Conservation (phyloP, 83 land plant species). For the Diphasiastrum complanatum region DNA sequence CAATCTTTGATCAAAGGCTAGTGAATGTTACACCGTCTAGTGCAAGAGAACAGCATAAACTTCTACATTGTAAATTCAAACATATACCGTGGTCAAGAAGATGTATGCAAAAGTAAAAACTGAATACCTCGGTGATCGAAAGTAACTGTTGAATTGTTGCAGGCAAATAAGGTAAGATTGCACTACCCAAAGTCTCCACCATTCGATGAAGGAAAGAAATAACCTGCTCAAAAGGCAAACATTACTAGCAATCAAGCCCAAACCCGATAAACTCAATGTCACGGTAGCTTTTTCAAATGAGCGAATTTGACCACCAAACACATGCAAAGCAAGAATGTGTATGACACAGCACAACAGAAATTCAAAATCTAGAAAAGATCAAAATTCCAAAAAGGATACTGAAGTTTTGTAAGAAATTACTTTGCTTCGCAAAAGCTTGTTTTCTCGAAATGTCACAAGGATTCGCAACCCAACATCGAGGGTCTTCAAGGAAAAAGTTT, state of each 20-base stretch:
- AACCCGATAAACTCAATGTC: too few relatives aligned
- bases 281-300: too few relatives aligned
- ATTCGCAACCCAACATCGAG: slow-evolving; percentile 72
- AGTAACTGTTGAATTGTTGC: slow-evolving; percentile 73
- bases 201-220: slow-evolving; percentile 88
- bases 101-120: neutral
- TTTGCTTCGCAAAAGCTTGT: slow-evolving; percentile 63
- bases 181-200: slow-evolving; percentile 83
- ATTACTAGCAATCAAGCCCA: neutral
- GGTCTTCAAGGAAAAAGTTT: slow-evolving; percentile 35
- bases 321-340: neutral
- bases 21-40: too few relatives aligned
- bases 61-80: too few relatives aligned
- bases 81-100: too few relatives aligned
- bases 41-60: too few relatives aligned
- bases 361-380: neutral
- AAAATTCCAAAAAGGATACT: neutral
- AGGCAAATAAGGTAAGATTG: slow-evolving; percentile 79
- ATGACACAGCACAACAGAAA: neutral
- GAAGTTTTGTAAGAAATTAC: slow-evolving; percentile 24
- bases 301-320: neutral
- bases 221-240: slow-evolving; percentile 45
- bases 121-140: slow-evolving; percentile 61
- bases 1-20: too few relatives aligned
- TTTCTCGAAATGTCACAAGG: slow-evolving; percentile 62